phyloP scores from a whole-genome alignment of 805 yeast genomes.

The Cyberlindnera maritima region DNA sequence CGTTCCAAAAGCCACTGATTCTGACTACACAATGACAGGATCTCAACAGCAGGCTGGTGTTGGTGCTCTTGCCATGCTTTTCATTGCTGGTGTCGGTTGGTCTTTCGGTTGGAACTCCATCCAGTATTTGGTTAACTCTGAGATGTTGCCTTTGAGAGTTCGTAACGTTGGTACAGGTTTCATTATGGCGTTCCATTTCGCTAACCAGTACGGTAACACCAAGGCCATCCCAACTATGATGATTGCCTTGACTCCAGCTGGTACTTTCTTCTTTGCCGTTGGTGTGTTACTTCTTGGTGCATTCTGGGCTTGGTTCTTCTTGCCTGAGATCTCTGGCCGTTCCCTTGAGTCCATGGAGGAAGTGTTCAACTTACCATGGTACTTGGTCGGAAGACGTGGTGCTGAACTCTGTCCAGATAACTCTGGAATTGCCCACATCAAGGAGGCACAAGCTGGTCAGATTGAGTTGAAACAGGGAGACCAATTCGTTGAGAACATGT shows the following conservation, averaged over 20 bases:
- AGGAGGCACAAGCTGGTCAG: constrained; percentile 15
- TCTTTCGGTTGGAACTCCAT: constrained; percentile 56
- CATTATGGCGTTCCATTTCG: constrained; percentile 54
- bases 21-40: constrained; percentile 29
- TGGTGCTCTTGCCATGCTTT: constrained; percentile 50
- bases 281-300: constrained; percentile 42
- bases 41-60: constrained; percentile 38
- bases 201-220: constrained; percentile 55
- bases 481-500: constrained; percentile 15
- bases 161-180: constrained; percentile 49
- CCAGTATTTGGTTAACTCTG: constrained; percentile 54
- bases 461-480: constrained; percentile 16
- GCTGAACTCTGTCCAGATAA: constrained; percentile 50
- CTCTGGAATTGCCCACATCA: constrained; percentile 35
- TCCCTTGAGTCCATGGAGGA: constrained; percentile 39
- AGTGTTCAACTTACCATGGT: constrained; percentile 49
- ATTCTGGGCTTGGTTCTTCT: constrained; percentile 36
- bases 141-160: constrained; percentile 49
- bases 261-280: constrained; percentile 51
- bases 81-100: constrained; percentile 54
- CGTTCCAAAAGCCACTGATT: constrained; percentile 42
- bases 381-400: constrained; percentile 53
- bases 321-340: constrained; percentile 38
- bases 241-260: constrained; percentile 41
- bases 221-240: constrained; percentile 54